Base-by-base conservation (phyloP, 345 rosid species). In the Bretschneidera sinensis region DNA sequence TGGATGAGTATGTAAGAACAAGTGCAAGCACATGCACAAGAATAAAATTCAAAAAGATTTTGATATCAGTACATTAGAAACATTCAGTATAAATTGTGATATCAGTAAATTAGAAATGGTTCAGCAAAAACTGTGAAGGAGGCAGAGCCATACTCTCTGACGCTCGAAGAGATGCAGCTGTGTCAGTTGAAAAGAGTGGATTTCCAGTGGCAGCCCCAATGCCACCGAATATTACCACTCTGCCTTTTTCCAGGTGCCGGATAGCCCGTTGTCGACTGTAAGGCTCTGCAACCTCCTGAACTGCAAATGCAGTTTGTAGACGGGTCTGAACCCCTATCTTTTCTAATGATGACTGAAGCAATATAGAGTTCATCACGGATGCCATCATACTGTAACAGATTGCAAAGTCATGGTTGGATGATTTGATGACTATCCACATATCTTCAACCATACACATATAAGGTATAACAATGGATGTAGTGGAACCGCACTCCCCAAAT, bases 201-300 rank as follows among this genome's bases (percentile, higher is more conserved):
- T 86, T 89, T 55, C 92, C 98, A 64, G 84, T 74, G 24, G 87
- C 88, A 34, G 91, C 87, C 57, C 98, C 96, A 49, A 92, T 76
- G 22, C 98, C 96, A 62, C 98, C 96, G 68, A 92, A 89, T 71
- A 92, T 80, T 57, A 92, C 96, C 21, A 92, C 98, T 79, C 91
- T 84, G 50, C 98, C 96, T 70, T 92, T 92, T 63, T 89, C 96
- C 21, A 92, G 85, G 81, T 92, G 98, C 2, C 89, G 70, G 8
- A 88, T 83, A 21, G 96, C 96, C 47, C 77, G 79, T 64, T 78
- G 91, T 69, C 91, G 81, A 67, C 72, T 85, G 69, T 86, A 92
- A 43, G 95, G 91, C 73, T 92, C 98, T 63, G 82, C 88, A 21
- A 92, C 79, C 68, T 91, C 96, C 19, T 71, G 83, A 78, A 92